Percentiles rank a stretch among this genome's conserved stretches.
Conservation (phyloP, 495 filamentous ascomycete species). For the Penicillium samsonianum region DNA sequence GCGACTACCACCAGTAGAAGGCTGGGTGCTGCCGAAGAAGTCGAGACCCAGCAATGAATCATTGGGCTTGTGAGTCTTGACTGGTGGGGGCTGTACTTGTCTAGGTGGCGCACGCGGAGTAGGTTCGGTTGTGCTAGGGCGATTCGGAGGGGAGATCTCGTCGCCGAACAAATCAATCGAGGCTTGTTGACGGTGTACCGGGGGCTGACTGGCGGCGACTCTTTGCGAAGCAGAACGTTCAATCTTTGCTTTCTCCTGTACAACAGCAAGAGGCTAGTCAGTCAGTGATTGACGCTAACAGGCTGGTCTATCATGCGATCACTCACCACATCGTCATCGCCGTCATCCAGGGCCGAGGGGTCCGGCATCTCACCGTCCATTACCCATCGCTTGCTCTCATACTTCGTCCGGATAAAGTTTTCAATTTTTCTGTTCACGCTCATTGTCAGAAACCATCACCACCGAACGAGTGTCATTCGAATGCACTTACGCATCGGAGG, state of each 20-base stretch:
- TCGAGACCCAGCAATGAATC: constrained; percentile 93
- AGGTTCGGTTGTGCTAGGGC: constrained; percentile 67
- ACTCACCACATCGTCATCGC: constrained; percentile 76
- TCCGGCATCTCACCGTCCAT: constrained; percentile 97
- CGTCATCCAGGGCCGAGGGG: constrained; percentile 79
- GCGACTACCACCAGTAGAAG: constrained; percentile 63
- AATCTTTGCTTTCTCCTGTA: constrained; percentile 71
- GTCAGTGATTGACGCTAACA: constrained; percentile 23
- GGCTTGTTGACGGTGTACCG: constrained; percentile 43
- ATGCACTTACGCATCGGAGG: constrained; percentile 76
- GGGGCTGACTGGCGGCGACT: constrained; percentile 45
- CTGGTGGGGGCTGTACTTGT: constrained; percentile 53
- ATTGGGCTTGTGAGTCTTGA: constrained; percentile 66
- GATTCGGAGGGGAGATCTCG: constrained; percentile 58
- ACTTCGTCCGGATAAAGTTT: constrained; percentile 98
- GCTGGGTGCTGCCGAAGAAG: constrained; percentile 75
- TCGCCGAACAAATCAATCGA: constrained; percentile 67
- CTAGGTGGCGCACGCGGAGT: constrained; percentile 53
- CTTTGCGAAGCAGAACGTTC: constrained; percentile 61
- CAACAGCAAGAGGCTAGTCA: constrained; percentile 66
- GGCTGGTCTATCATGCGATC: background rate
- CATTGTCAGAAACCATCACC: constrained; percentile 3
- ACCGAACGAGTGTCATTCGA: constrained; percentile 8
- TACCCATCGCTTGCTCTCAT: constrained; percentile 96
- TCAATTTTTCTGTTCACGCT: constrained; percentile 74